These are phyloP conservation scores for Fusarium chlamydosporum DNA, from an alignment of 2,329 filamentous ascomycete genomes.

Conservation along the genomic window DNA sequence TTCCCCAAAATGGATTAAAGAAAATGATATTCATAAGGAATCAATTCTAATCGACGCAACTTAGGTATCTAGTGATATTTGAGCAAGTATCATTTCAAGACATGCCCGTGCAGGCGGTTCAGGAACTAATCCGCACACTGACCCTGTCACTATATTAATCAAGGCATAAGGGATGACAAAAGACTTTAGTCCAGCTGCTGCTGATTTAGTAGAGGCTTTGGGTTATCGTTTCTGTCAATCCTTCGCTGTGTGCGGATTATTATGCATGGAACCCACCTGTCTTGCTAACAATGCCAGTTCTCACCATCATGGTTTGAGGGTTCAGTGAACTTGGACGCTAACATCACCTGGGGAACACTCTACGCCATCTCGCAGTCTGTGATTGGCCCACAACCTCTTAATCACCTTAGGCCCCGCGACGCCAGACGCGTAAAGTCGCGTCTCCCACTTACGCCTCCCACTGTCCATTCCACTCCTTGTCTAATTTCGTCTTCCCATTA, in stretches of 20 bases:
- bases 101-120: no score
- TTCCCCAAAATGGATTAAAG: neutral
- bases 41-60: neutral
- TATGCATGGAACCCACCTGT: no score
- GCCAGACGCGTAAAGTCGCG: conserved; percentile 55
- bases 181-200: no score
- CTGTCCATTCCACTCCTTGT: conserved; percentile 32
- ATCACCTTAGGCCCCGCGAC: conserved; percentile 47
- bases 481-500: conserved; percentile 27
- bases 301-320: conserved; percentile 1
- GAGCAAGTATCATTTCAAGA: no score
- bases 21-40: neutral
- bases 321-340: neutral
- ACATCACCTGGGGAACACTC: conserved; percentile 25
- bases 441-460: conserved; percentile 47
- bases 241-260: no score
- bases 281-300: no score
- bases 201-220: no score
- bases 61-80: no score
- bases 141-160: no score
- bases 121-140: no score
- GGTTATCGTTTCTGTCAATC: no score
- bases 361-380: neutral
- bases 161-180: no score
- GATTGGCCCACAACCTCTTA: conserved; percentile 43